Evolutionary conservation across 495 filamentous ascomycete genomes (phyloP).

Genomic region (Penicillium antarcticum): DNA sequence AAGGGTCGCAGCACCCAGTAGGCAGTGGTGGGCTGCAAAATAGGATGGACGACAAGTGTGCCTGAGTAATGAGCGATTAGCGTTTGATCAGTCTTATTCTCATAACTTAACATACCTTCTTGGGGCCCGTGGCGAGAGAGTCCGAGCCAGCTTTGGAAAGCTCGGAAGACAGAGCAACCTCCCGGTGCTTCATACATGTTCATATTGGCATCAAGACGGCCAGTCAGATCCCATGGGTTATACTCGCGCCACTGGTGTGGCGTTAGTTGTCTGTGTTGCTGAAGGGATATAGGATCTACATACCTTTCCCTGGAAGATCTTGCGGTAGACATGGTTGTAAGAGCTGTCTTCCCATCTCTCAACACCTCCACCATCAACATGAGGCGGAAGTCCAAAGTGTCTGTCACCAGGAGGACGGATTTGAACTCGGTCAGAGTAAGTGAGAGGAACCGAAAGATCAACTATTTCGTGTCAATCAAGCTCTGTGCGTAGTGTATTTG

Average conservation of each 20-base stretch:
- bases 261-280: neutral
- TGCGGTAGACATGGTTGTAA: slow-evolving; percentile 66
- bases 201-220: slow-evolving; percentile 54
- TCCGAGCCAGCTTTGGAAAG: slow-evolving; percentile 73
- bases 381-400: slow-evolving; percentile 69
- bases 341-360: slow-evolving; percentile 72
- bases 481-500: slow-evolving; percentile 40
- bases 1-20: slow-evolving; percentile 74
- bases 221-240: slow-evolving; percentile 65
- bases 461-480: neutral
- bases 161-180: slow-evolving; percentile 68
- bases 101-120: slow-evolving; percentile 56
- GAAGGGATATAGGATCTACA: neutral
- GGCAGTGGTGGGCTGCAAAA: slow-evolving; percentile 58
- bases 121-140: slow-evolving; percentile 58
- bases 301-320: slow-evolving; percentile 54
- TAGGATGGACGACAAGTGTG: slow-evolving; percentile 68
- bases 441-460: slow-evolving; percentile 41
- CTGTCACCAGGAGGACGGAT: slow-evolving; percentile 57
- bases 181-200: slow-evolving; percentile 70
- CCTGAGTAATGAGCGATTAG: neutral
- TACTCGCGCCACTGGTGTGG: slow-evolving; percentile 58
- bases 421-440: slow-evolving; percentile 71
- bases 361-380: slow-evolving; percentile 69
- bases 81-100: neutral